A percentile compares a stretch with the other conserved stretches of the same genome.
These are phyloP conservation scores for Colletotrichum noveboracense DNA, from an alignment of 2,329 filamentous ascomycete species.

Conservation along the genomic window DNA sequence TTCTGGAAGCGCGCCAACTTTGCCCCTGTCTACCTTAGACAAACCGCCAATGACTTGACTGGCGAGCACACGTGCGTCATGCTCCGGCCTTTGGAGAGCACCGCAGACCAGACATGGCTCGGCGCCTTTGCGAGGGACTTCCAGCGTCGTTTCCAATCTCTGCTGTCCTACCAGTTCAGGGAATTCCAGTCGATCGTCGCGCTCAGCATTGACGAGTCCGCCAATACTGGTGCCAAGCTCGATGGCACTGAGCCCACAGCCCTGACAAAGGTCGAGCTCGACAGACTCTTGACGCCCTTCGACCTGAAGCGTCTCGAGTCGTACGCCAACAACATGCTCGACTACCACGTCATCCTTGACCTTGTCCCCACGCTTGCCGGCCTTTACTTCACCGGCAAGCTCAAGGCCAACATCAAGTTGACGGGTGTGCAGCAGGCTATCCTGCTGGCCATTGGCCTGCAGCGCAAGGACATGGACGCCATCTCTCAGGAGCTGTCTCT, in stretches of 20 bases:
- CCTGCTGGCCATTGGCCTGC: constrained; percentile 87
- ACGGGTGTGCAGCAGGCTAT: constrained; percentile 86
- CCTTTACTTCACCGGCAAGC: constrained; percentile 83
- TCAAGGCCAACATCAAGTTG: constrained; percentile 72
- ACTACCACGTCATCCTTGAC: constrained; percentile 97
- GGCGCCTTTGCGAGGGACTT: constrained; percentile 92
- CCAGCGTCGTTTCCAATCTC: constrained; percentile 87
- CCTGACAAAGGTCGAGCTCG: constrained; percentile 78
- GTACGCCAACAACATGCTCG: constrained; percentile 95
- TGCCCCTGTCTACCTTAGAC: constrained; percentile 88
- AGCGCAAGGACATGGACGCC: constrained; percentile 84
- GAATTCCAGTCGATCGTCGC: constrained; percentile 79
- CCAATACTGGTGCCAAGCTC: constrained; percentile 72
- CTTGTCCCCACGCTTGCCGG: constrained; percentile 82
- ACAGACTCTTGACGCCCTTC: constrained; percentile 82
- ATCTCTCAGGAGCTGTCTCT: constrained; percentile 81
- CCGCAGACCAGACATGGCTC: constrained; percentile 81
- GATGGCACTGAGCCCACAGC: constrained; percentile 56
- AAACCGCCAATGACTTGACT: constrained; percentile 95
- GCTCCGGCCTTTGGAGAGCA: constrained; percentile 77
- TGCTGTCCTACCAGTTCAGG: constrained; percentile 93
- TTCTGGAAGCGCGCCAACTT: constrained; percentile 95
- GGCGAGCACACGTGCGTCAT: constrained; percentile 98
- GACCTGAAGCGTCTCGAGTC: constrained; percentile 94
- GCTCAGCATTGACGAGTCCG: constrained; percentile 87